These are phyloP conservation scores for Sparassis latifolia DNA, from an alignment of 1,284 basidiomycete species.

Conservation along the genomic window DNA sequence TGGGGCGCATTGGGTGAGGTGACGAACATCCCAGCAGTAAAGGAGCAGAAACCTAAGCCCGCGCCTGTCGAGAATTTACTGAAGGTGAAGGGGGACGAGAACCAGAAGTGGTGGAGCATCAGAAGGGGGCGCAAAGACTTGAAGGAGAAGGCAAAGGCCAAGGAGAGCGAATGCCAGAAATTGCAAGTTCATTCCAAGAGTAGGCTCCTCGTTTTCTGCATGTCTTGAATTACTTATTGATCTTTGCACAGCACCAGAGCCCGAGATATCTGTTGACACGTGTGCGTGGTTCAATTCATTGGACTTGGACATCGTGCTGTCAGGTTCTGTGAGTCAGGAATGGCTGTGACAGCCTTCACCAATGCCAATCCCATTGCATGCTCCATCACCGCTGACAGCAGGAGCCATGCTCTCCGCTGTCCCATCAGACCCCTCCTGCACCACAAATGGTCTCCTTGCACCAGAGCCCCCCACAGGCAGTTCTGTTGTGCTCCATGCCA, in stretches of 20 bases:
- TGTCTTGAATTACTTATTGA: conserved; percentile 1
- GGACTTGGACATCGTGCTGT: conserved; percentile 28
- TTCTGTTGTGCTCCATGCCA: conserved; percentile 71
- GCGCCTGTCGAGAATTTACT: too few relatives aligned
- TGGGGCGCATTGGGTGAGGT: too few relatives aligned
- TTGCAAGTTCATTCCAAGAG: conserved; percentile 34
- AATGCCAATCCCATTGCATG: conserved; percentile 8
- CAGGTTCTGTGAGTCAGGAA: conserved; percentile 11
- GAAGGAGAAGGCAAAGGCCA: conserved; percentile 27
- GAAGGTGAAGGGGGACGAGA: too few relatives aligned
- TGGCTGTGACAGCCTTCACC: conserved; percentile 5
- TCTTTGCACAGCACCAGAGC: conserved; percentile 36
- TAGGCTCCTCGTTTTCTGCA: conserved; percentile 21
- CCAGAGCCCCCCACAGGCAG: conserved; percentile 27
- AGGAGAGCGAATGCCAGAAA: conserved; percentile 10
- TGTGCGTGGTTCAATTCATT: too few relatives aligned
- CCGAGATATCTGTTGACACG: conserved; percentile 5
- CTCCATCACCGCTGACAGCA: too few relatives aligned
- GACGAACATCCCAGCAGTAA: too few relatives aligned
- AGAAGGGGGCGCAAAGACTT: conserved; percentile 19
- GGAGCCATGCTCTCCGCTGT: too few relatives aligned
- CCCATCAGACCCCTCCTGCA: neutral
- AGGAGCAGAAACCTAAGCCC: too few relatives aligned
- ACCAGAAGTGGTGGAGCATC: too few relatives aligned
- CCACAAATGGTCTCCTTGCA: conserved; percentile 28